Evolutionary conservation across 441 rosid species (phyloP), one percentile per base, ranked within the genome.

Genomic region (Gossypium gossypioides): DNA sequence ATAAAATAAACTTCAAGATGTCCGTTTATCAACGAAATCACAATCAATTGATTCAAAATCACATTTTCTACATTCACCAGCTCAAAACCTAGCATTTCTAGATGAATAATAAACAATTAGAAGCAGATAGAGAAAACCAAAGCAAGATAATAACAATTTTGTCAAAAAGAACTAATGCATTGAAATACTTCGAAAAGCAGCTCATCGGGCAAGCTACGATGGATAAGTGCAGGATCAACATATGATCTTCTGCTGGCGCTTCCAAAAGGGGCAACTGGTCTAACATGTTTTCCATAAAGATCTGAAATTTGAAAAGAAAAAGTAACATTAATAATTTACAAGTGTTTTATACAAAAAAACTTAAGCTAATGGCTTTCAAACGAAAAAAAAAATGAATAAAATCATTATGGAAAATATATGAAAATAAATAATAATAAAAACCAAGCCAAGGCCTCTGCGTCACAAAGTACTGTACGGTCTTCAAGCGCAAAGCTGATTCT

Each of bases 401-500:
- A 58, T 22, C 64, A 21, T 60, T 13, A 57, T 3, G 3, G 18
- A 40, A 63, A 59, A 44, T 6, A n/a, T 27, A 52, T 3, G 2
- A 68, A 59, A 60, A 51, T 24, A 10, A 19, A 21, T 27, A 40
- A 32, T 29, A n/a, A 48, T 46, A 63, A 27, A 22, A 88, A 93
- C 97, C 97, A 40, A 94, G 92, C 98, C 98, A 91, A 16, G 97
- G 98, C 70, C 98, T 88, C 58, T 78, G 84, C 5, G 92, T 88
- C 18, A 90, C 85, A 40, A 86, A 84, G 84, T 86, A 89, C 73
- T 80, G 89, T 3, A 85, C 81, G 16, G 87, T 88, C 91, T 80
- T 94, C 82, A 88, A 79, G 74, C 85, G 92, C 84, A 91, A 78
- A 72, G 91, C 93, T 51, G 92, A 82, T 78, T 94, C 97, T 6